Conservation (phyloP, 495 filamentous ascomycete species). For the Staphylotrichum longicolle region DNA sequence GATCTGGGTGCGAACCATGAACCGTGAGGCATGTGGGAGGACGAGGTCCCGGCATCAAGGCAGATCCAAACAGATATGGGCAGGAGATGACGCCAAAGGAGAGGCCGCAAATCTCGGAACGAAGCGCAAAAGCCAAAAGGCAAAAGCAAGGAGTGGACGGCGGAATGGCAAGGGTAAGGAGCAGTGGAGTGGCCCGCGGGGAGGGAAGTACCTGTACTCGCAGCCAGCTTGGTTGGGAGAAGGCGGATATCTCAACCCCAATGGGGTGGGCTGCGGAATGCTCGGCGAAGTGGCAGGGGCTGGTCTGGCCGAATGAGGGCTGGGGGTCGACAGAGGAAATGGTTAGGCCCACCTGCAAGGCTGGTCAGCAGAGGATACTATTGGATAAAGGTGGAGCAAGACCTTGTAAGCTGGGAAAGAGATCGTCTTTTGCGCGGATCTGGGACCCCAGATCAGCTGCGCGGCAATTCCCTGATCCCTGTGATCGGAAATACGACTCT, state of each 20-base stretch:
- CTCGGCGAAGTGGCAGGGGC: conserved; percentile 15
- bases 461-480: conserved; percentile 32
- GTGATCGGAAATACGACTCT: conserved; percentile 29
- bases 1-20: background rate
- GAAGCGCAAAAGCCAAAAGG: conserved; percentile 13
- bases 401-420: conserved; percentile 23
- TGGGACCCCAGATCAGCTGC: conserved; percentile 36
- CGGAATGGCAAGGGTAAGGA: conserved; percentile 14
- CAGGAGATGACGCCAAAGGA: conserved; percentile 1
- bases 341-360: conserved; percentile 29
- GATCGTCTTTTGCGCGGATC: conserved; percentile 32
- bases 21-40: background rate
- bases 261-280: conserved; percentile 7
- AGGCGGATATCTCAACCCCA: background rate
- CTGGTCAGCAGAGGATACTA: conserved; percentile 27
- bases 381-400: conserved; percentile 26
- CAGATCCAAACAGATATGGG: conserved; percentile 10
- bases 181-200: conserved; percentile 13
- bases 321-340: conserved; percentile 15
- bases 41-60: conserved; percentile 1
- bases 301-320: conserved; percentile 23
- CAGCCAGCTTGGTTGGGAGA: background rate
- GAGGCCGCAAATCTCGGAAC: conserved; percentile 17
- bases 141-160: conserved; percentile 24
- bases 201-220: conserved; percentile 21